These are phyloP conservation scores for Penicillium samsonianum DNA, from an alignment of 495 filamentous ascomycete genomes.

Conservation along the genomic window DNA sequence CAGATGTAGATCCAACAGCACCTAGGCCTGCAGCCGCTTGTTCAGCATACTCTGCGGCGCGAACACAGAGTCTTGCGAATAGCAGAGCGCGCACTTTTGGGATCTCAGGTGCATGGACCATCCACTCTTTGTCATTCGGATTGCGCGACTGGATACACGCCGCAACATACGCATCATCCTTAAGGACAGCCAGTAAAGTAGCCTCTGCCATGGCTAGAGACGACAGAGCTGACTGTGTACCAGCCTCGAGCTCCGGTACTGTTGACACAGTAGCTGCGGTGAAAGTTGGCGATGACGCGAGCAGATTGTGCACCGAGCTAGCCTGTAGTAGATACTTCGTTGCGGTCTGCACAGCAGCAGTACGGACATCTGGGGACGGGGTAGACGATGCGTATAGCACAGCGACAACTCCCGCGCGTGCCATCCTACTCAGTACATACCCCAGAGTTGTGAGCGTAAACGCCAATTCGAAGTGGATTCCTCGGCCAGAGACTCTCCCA, in stretches of 20 bases:
- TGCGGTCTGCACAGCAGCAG: constrained; percentile 68
- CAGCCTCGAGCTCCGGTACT: constrained; percentile 61
- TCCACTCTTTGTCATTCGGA: constrained; percentile 83
- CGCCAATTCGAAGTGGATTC: constrained; percentile 79
- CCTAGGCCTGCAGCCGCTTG: constrained; percentile 52
- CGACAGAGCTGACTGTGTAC: constrained; percentile 68
- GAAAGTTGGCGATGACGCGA: constrained; percentile 46
- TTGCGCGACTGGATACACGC: constrained; percentile 75
- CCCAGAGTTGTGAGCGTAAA: constrained; percentile 77
- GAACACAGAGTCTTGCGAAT: constrained; percentile 85
- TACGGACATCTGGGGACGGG: constrained; percentile 65
- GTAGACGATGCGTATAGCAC: constrained; percentile 58
- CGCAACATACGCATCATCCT: constrained; percentile 89
- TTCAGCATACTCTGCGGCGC: constrained; percentile 54
- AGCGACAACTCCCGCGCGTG: constrained; percentile 57
- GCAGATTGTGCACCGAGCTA: constrained; percentile 72
- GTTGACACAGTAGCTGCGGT: constrained; percentile 16
- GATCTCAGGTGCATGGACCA: constrained; percentile 82
- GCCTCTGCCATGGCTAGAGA: constrained; percentile 81
- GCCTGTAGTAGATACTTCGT: constrained; percentile 78
- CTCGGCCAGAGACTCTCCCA: constrained; percentile 64
- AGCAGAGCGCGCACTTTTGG: constrained; percentile 85
- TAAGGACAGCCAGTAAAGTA: constrained; percentile 83
- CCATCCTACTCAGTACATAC: constrained; percentile 68
- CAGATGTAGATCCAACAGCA: constrained; percentile 35